Base-by-base conservation (phyloP, 768 basidiomycete genomes). In the Macrolepiota dolichaula region DNA sequence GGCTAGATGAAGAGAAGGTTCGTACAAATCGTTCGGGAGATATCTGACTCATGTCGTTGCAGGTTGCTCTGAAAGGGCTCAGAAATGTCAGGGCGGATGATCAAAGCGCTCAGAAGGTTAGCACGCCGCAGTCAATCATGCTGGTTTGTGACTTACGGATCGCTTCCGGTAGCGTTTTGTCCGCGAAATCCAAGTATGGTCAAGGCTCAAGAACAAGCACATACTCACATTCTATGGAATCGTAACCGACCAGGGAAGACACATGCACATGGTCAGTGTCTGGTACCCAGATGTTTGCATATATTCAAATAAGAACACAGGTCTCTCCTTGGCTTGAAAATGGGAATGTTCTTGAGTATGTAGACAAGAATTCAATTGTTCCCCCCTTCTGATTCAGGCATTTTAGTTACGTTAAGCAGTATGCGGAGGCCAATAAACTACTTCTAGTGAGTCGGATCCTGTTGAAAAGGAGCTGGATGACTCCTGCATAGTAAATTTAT, bases 291-390 rank as follows among this genome's bases (percentile, higher is more conserved):
- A 3, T 5, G 4, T 38, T 5, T 4, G 10, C n/a, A 29, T 3
- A n/a, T 24, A 3, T 11, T 11, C 22, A 4, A 6, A 11, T n/a
- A 44, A n/a, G 42, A 44, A n/a, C n/a, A 19, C 52, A 85, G 84
- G 83, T 87, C 35, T 85, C 85, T 10, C 82, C 85, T 4, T 87
- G 85, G 85, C 84, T 85, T 72, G 74, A 77, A 37, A 79, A 84
- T 64, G 84, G 83, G 44, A 82, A 86, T 66, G 79, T 84, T 19
- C 72, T 81, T 0, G 78, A 80, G 85, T 83, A 66, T 59, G 76
- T 65, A 19, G 25, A 37, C 10, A 22, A 37, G 52, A 12, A 15
- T 25, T 37, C 11, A 24, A 50, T 42, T 49, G 7, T 9, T 22
- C 44, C 36, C 32, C 12, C 40, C n/a, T 49, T 55, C 55, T 55